Percentiles rank a stretch among this genome's conserved stretches.
Conservation (phyloP, 257 asterid species). For the Penstemon barbatus region DNA sequence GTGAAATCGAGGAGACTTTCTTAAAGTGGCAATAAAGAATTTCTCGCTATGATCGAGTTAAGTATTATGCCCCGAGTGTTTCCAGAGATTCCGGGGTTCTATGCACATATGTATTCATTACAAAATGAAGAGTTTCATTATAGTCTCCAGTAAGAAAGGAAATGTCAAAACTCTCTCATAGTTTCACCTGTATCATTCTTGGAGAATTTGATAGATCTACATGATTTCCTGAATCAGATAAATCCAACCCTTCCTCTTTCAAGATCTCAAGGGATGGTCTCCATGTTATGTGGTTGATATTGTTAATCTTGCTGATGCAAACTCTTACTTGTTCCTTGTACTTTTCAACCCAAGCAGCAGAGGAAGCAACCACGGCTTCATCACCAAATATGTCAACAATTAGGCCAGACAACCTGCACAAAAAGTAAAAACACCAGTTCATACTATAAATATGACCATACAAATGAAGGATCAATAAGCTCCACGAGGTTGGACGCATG, state of each 20-base stretch:
- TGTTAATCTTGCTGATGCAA: slow-evolving; percentile 46
- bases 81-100: not conserved
- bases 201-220: slow-evolving; percentile 44
- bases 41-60: not conserved
- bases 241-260: slow-evolving; percentile 88
- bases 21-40: not conserved
- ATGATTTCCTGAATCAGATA: slow-evolving; percentile 43
- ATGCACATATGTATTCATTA: not conserved
- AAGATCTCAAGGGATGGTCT: slow-evolving; percentile 80
- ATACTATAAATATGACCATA: not conserved
- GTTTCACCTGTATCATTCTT: slow-evolving; percentile 59
- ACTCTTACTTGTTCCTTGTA: slow-evolving; percentile 65
- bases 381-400: slow-evolving; percentile 86
- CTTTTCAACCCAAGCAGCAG: slow-evolving; percentile 98
- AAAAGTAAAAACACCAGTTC: slow-evolving; percentile 8
- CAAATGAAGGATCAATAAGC: slow-evolving; percentile 11
- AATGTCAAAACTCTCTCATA: not conserved
- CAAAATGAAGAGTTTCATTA: not conserved
- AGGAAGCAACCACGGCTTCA: slow-evolving; percentile 90
- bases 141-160: slow-evolving; percentile 1
- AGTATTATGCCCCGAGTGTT: not conserved
- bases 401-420: slow-evolving; percentile 88
- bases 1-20: slow-evolving; percentile 3
- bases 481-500: not conserved
- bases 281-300: slow-evolving; percentile 72